Evolutionary conservation across 148 eudicot genomes (phyloP).

Genomic region (Polygonum maritimum): DNA sequence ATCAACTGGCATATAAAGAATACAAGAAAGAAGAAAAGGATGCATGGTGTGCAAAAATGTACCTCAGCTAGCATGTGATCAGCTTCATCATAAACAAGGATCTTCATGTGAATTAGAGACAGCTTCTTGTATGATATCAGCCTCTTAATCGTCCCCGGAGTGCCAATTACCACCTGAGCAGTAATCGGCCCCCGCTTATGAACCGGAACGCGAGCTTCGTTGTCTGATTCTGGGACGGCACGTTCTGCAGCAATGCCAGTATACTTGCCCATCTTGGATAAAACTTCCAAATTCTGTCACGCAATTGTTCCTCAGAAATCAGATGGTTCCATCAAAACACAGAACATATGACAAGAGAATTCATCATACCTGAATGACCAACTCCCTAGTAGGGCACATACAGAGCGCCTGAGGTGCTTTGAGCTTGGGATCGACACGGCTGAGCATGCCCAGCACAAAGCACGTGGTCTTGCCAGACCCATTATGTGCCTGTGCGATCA

Average conservation of each 20-base stretch:
- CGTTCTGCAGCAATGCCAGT: conserved; percentile 67
- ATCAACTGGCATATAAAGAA: background rate
- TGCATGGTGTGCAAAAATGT: background rate
- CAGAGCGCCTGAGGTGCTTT: conserved; percentile 76
- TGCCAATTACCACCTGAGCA: conserved; percentile 77
- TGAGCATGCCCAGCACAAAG: conserved; percentile 82
- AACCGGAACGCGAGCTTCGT: conserved; percentile 39
- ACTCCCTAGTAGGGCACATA: conserved; percentile 85
- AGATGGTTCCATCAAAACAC: background rate
- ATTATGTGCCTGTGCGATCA: conserved; percentile 87
- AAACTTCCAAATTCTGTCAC: conserved; percentile 79
- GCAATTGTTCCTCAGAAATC: background rate
- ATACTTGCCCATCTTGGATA: conserved; percentile 68
- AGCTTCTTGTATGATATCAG: conserved; percentile 49
- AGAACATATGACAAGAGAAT: background rate
- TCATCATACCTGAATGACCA: conserved; percentile 63
- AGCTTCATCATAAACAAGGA: conserved; percentile 95
- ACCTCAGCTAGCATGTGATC: conserved; percentile 96
- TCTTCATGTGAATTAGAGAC: conserved; percentile 53
- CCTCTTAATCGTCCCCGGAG: conserved; percentile 70
- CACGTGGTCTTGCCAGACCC: conserved; percentile 97
- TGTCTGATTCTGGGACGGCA: conserved; percentile 56
- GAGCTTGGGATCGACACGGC: conserved; percentile 60
- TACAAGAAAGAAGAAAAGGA: background rate
- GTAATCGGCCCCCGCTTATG: conserved; percentile 45